Conservation (phyloP, 2,329 filamentous ascomycete genomes). For the Penicillium capsulatum region DNA sequence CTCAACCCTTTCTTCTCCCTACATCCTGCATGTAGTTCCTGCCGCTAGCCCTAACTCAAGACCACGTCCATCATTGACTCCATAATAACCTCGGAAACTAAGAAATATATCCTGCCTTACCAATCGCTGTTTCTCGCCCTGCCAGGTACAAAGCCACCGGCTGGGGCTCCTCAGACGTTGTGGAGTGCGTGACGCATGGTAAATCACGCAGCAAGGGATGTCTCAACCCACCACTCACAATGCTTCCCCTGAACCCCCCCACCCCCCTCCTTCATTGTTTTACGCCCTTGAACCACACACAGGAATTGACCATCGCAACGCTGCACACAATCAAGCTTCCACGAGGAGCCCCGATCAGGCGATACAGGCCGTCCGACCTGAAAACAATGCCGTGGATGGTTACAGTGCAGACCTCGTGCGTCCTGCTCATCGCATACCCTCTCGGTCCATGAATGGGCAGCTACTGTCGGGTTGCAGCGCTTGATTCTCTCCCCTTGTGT, state of each 20-base stretch:
- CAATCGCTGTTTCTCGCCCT: not conserved
- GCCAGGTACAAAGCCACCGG: no score
- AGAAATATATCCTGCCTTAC: slow-evolving; percentile 12
- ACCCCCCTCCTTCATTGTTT: slow-evolving; percentile 23
- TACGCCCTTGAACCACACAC: slow-evolving; percentile 8
- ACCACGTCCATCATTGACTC: not conserved
- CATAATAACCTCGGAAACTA: slow-evolving; percentile 8
- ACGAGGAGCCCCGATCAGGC: slow-evolving; percentile 5
- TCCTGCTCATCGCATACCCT: no score
- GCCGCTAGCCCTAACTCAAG: no score
- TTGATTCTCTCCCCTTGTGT: not conserved
- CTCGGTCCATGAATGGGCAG: not conserved
- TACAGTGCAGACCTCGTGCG: not conserved
- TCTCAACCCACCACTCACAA: slow-evolving; percentile 3
- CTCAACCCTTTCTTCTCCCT: no score
- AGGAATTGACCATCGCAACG: slow-evolving; percentile 13
- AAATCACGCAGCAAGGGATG: slow-evolving; percentile 18
- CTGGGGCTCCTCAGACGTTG: not conserved
- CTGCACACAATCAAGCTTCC: slow-evolving; percentile 1
- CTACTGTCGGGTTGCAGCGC: not conserved
- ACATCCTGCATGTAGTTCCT: not conserved
- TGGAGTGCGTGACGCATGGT: slow-evolving; percentile 12
- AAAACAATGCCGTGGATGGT: slow-evolving; percentile 5
- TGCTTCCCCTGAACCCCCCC: slow-evolving; percentile 1
- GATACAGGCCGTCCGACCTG: slow-evolving; percentile 4